These are phyloP conservation scores for Pestalotiopsis sp. DNA, from an alignment of 2,329 filamentous ascomycete genomes.

Conservation along the genomic window DNA sequence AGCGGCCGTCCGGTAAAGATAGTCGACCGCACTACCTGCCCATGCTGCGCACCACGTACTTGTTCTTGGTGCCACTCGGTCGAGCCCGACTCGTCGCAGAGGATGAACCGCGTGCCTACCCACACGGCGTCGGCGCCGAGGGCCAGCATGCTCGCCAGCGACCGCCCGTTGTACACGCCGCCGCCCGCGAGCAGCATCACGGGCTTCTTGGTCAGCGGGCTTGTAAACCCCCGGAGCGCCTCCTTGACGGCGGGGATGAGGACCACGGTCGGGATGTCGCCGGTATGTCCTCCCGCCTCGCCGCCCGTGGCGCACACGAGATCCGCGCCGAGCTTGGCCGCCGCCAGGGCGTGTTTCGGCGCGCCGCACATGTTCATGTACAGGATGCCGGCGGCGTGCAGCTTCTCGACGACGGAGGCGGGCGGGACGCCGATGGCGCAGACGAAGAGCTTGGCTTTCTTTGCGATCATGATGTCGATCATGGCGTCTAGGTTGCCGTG, in stretches of 20 bases:
- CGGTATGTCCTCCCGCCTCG: conserved; percentile 92
- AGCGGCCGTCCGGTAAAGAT: conserved; percentile 96
- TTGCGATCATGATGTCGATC: conserved; percentile 34
- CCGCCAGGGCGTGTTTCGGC: conserved; percentile 61
- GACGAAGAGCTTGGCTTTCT: conserved; percentile 35
- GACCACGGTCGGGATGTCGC: conserved; percentile 73
- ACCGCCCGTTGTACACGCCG: conserved; percentile 88
- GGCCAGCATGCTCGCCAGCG: conserved; percentile 86
- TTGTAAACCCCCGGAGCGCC: conserved; percentile 74
- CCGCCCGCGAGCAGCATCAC: conserved; percentile 91
- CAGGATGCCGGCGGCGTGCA: conserved; percentile 71
- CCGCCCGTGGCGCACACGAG: conserved; percentile 97
- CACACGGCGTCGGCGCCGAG: conserved; percentile 89
- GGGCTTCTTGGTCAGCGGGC: conserved; percentile 79
- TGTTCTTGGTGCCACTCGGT: conserved; percentile 14
- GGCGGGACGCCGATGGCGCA: conserved; percentile 36
- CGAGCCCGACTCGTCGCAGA: conserved; percentile 17
- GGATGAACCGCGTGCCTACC: conserved; percentile 91
- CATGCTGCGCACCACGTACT: conserved; percentile 16
- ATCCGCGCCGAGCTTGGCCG: conserved; percentile 66
- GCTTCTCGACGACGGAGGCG: conserved; percentile 30
- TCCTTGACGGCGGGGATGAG: conserved; percentile 90
- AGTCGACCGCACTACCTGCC: conserved; percentile 65
- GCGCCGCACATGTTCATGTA: conserved; percentile 99
- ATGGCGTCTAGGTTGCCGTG: conserved; percentile 32